These are phyloP conservation scores for Syzygium grande DNA, from an alignment of 345 rosid species.

Conservation along the genomic window DNA sequence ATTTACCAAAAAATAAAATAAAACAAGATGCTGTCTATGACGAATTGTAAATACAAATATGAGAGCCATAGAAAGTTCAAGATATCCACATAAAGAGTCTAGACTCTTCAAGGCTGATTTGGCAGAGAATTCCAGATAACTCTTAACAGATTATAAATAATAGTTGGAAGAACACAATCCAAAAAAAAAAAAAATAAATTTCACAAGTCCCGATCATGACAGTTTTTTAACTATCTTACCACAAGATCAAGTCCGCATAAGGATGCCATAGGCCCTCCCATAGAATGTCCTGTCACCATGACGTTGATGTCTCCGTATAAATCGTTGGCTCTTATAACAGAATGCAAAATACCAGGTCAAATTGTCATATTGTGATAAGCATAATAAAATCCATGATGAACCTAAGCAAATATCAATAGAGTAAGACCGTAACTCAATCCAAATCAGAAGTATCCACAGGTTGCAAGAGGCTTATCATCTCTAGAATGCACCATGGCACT, in stretches of 20 bases:
- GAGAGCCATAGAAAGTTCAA: no score
- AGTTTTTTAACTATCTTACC: background rate
- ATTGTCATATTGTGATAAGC: background rate
- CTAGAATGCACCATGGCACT: background rate
- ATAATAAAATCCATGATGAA: background rate
- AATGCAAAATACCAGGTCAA: background rate
- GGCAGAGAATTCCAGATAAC: no score
- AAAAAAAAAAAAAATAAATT: background rate
- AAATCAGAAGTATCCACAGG: no score
- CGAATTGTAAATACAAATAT: no score
- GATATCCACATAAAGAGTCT: background rate
- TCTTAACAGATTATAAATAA: background rate
- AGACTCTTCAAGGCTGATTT: no score
- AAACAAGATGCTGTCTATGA: background rate
- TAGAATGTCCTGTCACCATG: background rate
- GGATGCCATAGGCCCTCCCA: background rate
- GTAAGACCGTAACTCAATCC: background rate
- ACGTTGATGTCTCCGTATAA: background rate
- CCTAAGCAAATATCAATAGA: background rate
- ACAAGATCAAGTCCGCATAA: background rate
- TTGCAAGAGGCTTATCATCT: background rate
- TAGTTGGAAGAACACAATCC: background rate
- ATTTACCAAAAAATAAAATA: no score
- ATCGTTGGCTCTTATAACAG: background rate
- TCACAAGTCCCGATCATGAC: background rate